These are phyloP conservation scores for Magnaporthales sp. DNA, from an alignment of 2,329 filamentous ascomycete genomes.

Conservation along the genomic window DNA sequence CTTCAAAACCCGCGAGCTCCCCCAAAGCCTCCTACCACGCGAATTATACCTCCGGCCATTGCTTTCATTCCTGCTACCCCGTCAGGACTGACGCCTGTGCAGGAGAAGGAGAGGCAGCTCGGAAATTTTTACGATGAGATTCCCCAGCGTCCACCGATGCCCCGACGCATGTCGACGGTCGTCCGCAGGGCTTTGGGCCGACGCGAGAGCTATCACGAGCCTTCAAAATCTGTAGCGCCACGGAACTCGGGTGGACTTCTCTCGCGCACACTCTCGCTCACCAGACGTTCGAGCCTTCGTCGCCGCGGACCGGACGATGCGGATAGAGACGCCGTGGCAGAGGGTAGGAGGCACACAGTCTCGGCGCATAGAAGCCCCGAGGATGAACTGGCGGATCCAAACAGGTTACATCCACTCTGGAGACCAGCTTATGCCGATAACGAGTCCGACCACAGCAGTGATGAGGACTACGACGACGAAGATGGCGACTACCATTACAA, in stretches of 20 bases:
- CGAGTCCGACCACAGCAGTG: conserved; percentile 18
- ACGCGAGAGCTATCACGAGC: background rate
- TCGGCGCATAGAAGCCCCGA: conserved; percentile 26
- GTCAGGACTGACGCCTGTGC: conserved; percentile 46
- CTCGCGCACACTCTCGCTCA: conserved; percentile 43
- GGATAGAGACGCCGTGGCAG: conserved; percentile 12
- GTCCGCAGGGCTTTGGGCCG: conserved; percentile 44
- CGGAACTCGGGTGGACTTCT: conserved; percentile 29
- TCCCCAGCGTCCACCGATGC: conserved; percentile 26
- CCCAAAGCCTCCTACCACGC: conserved; percentile 36
- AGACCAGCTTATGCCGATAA: conserved; percentile 36
- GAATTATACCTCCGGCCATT: conserved; percentile 27
- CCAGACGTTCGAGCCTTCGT: conserved; percentile 16
- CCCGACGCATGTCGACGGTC: conserved; percentile 37
- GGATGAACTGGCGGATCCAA: conserved; percentile 39
- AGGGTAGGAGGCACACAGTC: conserved; percentile 10
- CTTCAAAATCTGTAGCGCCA: background rate
- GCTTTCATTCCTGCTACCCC: conserved; percentile 57
- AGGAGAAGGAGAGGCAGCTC: conserved; percentile 41
- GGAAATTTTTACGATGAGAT: conserved; percentile 45
- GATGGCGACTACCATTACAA: conserved; percentile 24
- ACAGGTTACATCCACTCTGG: conserved; percentile 53
- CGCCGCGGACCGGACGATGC: conserved; percentile 12
- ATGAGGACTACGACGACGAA: conserved; percentile 21
- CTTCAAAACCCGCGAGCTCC: conserved; percentile 53